Conservation (phyloP, 306 rosid species). For the Crotalaria pallida region DNA sequence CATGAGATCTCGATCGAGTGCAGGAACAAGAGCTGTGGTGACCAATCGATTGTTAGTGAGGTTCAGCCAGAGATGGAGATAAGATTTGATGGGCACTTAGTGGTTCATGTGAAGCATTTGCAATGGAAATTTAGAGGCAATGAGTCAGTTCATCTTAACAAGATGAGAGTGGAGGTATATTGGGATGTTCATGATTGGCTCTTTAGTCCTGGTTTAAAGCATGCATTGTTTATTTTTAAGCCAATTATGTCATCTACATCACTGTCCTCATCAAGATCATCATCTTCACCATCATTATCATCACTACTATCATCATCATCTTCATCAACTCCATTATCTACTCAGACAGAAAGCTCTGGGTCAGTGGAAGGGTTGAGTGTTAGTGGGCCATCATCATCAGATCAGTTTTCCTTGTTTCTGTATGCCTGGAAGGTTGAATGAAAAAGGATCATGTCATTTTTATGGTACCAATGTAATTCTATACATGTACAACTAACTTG, state of each 20-base stretch:
- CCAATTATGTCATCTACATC: constrained; percentile 43
- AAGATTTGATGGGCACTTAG: constrained; percentile 68
- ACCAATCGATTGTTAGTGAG: constrained; percentile 19
- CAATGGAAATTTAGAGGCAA: constrained; percentile 98
- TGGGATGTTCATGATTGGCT: constrained; percentile 99
- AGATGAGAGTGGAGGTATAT: constrained; percentile 61
- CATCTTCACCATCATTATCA: constrained; percentile 7
- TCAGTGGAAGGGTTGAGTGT: constrained; percentile 22
- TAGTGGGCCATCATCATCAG: constrained; percentile 45
- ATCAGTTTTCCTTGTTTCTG: constrained; percentile 62
- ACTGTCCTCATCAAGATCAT: constrained; percentile 11
- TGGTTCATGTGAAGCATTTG: constrained; percentile 69
- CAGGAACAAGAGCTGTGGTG: constrained; percentile 28
- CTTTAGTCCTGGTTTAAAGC: constrained; percentile 68
- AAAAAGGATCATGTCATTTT: constrained; percentile 1
- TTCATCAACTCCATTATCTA: constrained; percentile 32
- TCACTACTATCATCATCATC: constrained; percentile 22
- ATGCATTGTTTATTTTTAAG: constrained; percentile 72
- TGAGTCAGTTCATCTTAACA: constrained; percentile 47
- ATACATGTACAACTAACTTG: neutral
- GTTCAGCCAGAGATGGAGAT: constrained; percentile 85
- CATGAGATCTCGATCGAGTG: constrained; percentile 73
- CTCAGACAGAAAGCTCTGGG: constrained; percentile 29
- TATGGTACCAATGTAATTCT: neutral
- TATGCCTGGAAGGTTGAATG: constrained; percentile 85